Conservation (phyloP, 1,284 basidiomycete species). For the Malassezia globosa region DNA sequence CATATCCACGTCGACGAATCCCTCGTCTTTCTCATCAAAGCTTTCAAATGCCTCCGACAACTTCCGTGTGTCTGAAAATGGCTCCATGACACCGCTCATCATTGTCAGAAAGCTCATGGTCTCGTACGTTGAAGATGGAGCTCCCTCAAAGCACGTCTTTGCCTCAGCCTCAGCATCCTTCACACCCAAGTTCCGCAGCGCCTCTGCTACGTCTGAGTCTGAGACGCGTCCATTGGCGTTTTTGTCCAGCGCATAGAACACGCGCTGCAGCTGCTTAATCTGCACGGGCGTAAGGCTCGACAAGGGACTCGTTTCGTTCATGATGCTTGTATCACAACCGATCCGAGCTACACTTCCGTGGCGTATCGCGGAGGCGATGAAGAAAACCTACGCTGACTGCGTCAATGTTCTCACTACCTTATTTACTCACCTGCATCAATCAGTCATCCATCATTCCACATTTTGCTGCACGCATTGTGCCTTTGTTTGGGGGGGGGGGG, state of each 20-base stretch:
- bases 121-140: conserved; percentile 21
- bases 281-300: conserved; percentile 33
- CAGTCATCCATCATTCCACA: no score
- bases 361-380: no score
- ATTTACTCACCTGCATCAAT: no score
- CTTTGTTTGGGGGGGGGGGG: no score
- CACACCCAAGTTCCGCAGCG: conserved; percentile 35
- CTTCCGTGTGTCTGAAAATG: conserved; percentile 33
- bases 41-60: conserved; percentile 43
- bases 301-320: conserved; percentile 5
- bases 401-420: no score
- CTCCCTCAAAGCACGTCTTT: conserved; percentile 15
- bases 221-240: conserved; percentile 47
- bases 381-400: no score
- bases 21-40: conserved; percentile 43
- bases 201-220: conserved; percentile 33
- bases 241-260: conserved; percentile 48
- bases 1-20: conserved; percentile 30
- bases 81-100: conserved; percentile 36
- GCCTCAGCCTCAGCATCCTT: background rate
- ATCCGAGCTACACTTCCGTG: no score
- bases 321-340: background rate
- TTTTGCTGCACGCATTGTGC: no score
- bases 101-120: conserved; percentile 44
- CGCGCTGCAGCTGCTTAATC: conserved; percentile 49